phyloP scores from a whole-genome alignment of 2,329 filamentous ascomycete species.

The Mollisiaceae sp. region DNA sequence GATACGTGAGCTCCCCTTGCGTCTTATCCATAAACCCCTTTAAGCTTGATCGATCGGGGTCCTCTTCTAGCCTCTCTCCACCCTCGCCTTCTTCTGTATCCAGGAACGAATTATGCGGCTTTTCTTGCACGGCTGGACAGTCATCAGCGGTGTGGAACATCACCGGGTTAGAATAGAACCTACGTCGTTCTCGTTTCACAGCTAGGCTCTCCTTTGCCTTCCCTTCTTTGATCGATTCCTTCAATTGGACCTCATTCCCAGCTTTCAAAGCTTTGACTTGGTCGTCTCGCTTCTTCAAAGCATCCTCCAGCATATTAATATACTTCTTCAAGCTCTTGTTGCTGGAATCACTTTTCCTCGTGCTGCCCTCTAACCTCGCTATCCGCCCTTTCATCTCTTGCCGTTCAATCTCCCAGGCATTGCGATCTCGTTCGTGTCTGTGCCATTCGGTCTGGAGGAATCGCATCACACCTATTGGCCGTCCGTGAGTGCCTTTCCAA shows the following conservation, averaged over 20 bases:
- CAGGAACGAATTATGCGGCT: constrained; percentile 44
- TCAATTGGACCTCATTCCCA: constrained; percentile 48
- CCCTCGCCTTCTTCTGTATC: constrained; percentile 55
- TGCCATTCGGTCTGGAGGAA: constrained; percentile 99
- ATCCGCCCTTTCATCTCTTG: constrained; percentile 99
- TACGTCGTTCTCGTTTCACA: constrained; percentile 62
- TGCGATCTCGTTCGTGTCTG: constrained; percentile 94
- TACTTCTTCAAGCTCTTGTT: constrained; percentile 92
- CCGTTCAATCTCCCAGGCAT: constrained; percentile 98
- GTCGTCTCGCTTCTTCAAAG: constrained; percentile 82
- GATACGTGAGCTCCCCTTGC: constrained; percentile 68
- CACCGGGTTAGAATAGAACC: constrained; percentile 33
- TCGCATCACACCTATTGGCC: constrained; percentile 88
- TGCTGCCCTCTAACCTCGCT: constrained; percentile 89
- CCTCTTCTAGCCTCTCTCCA: constrained; percentile 42
- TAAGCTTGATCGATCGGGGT: constrained; percentile 56
- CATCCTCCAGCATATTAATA: constrained; percentile 85
- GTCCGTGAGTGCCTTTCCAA: neutral
- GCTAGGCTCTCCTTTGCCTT: constrained; percentile 60
- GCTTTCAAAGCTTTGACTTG: constrained; percentile 61
- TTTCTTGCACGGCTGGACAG: constrained; percentile 29
- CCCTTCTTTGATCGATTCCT: constrained; percentile 42
- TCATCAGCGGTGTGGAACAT: constrained; percentile 10
- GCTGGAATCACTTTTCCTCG: constrained; percentile 82
- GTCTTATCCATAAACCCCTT: constrained; percentile 68